Evolutionary conservation across 768 basidiomycete species (phyloP).

Genomic region (Termitomyces sp.): DNA sequence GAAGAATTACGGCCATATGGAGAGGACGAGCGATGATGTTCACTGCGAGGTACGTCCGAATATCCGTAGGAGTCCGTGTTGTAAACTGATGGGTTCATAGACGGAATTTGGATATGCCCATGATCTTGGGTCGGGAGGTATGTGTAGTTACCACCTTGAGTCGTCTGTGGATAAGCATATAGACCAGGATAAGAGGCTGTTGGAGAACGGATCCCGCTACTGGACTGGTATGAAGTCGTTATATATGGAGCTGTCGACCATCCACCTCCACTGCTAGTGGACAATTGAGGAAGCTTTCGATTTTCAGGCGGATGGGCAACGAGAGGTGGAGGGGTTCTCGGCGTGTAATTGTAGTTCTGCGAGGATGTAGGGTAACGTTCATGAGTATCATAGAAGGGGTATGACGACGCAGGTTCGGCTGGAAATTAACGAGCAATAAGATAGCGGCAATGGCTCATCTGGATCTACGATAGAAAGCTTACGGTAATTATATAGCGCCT

Average conservation of each 20-base stretch:
- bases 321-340: conserved; percentile 47
- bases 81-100: conserved; percentile 26
- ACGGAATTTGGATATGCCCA: conserved; percentile 20
- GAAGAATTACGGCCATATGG: conserved; percentile 40
- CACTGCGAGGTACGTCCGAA: conserved; percentile 24
- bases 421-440: conserved; percentile 30
- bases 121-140: conserved; percentile 35
- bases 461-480: conserved; percentile 18
- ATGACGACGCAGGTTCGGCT: conserved; percentile 44
- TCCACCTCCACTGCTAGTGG: conserved; percentile 38
- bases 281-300: conserved; percentile 57
- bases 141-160: conserved; percentile 33
- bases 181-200: conserved; percentile 56
- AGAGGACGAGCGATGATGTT: conserved; percentile 39
- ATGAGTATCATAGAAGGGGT: conserved; percentile 51
- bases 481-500: conserved; percentile 46
- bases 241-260: conserved; percentile 42
- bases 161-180: conserved; percentile 43
- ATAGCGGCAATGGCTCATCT: conserved; percentile 23
- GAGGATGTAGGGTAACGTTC: conserved; percentile 52
- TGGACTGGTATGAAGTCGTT: conserved; percentile 16
- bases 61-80: conserved; percentile 28
- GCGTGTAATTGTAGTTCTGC: conserved; percentile 42
- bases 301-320: conserved; percentile 41
- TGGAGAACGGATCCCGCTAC: conserved; percentile 52